Evolutionary conservation across 2,329 filamentous ascomycete genomes (phyloP).

Genomic region (Zymoseptoria pseudotritici): DNA sequence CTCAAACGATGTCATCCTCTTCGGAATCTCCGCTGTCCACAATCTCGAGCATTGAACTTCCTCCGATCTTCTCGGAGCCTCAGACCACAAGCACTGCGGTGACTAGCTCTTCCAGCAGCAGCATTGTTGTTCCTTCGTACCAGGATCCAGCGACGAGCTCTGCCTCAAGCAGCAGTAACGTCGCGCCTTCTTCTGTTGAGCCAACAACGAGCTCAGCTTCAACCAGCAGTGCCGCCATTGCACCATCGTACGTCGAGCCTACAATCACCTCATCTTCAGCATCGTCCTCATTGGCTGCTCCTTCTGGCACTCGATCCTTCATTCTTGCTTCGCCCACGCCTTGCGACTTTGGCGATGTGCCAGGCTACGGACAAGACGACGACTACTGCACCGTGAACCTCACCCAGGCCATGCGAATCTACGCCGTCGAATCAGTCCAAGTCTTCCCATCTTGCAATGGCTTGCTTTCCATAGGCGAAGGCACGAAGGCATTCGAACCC

Average conservation of each 20-base stretch:
- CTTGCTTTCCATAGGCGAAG: constrained; percentile 22
- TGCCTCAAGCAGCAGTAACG: constrained; percentile 1
- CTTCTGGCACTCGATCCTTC: constrained; percentile 12
- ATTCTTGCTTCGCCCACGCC: constrained; percentile 24
- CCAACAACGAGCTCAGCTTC: neutral
- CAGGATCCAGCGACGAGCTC: neutral
- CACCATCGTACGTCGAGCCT: neutral
- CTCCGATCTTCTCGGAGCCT: neutral
- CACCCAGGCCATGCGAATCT: constrained; percentile 24
- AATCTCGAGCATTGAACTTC: neutral
- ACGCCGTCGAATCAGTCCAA: constrained; percentile 11
- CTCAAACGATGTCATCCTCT: neutral
- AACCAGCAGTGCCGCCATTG: neutral
- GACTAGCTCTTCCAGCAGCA: neutral
- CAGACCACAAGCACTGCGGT: neutral
- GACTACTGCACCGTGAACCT: constrained; percentile 27
- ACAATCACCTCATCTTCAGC: neutral
- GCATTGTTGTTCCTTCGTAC: neutral
- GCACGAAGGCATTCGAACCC: constrained; percentile 9
- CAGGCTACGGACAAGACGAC: constrained; percentile 26
- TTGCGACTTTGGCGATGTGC: constrained; percentile 25
- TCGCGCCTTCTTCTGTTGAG: neutral
- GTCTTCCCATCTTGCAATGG: constrained; percentile 28
- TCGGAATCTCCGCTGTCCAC: neutral
- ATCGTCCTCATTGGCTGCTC: constrained; percentile 2